Evolutionary conservation across 148 eudicot species (phyloP), one percentile per base, ranked within the genome.

Genomic region (Silene conica): DNA sequence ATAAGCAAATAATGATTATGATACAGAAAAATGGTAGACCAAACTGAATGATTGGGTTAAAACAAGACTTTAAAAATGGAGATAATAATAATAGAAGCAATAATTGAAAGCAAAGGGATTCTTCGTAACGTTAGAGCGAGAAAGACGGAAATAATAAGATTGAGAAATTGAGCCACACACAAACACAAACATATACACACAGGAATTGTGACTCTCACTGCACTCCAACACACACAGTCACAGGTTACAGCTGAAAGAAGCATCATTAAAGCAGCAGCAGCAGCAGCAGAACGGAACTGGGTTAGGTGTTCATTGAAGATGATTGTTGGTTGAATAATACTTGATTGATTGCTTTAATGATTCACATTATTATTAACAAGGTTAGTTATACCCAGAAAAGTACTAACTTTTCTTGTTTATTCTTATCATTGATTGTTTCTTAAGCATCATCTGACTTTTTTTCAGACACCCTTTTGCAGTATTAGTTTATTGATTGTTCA

Each of bases 381-480:
- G 71, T 64, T 26, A n/a, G n/a, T 18, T 65, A 8, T 18, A 50
- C 60, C 68, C 65, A 41, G 65, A 57, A 46, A 57, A 22, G 13
- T 46, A 38, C 43, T 3, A 34, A 38, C 43, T 38, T 38, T 38
- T 38, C 8, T 38, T 38, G 43, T 1, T 38, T 38, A 38, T 38
- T 38, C 43, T 38, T 38, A 26, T 16, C 8, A 69, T 57, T 77
- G 64, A 77, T 67, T 78, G 18, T 57, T 52, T 56, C 34, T 78
- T 46, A 46, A 78, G 65, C 56, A 71, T 64, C 57, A 45, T 65
- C 57, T 72, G 71, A 72, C 58, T 64, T 46, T 28, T 45, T 3
- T n/a, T n/a, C n/a, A n/a, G n/a, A n/a, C n/a, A n/a, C n/a, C n/a
- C n/a, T n/a, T n/a, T n/a, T n/a, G n/a, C n/a, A n/a, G n/a, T n/a